Conservation (phyloP, 352 stramenopile genomes). For the Globisporangium iwayamae region DNA sequence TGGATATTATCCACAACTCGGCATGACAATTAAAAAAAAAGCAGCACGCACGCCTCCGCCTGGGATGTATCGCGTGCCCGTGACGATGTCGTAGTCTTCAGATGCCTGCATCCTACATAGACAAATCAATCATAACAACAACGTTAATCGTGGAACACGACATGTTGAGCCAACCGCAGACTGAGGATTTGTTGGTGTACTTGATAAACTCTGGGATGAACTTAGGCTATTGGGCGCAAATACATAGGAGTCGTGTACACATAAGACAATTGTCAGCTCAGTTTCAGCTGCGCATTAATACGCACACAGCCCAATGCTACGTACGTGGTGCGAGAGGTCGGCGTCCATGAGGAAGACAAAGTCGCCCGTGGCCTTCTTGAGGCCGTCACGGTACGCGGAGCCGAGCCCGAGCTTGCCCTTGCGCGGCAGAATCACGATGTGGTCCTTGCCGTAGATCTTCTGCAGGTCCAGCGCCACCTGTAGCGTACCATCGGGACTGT, state of each 20-base stretch:
- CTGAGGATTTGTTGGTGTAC: constrained; percentile 19
- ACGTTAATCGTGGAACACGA: background rate
- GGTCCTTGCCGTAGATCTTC: constrained; percentile 88
- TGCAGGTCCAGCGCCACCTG: constrained; percentile 91
- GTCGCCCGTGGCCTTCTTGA: constrained; percentile 90
- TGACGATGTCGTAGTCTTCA: constrained; percentile 94
- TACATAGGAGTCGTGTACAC: background rate
- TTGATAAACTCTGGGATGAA: constrained; percentile 94
- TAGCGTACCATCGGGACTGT: constrained; percentile 95
- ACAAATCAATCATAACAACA: background rate
- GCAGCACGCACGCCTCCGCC: constrained; percentile 87
- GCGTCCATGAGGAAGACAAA: constrained; percentile 99
- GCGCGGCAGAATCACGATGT: constrained; percentile 92
- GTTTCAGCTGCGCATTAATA: too few relatives aligned
- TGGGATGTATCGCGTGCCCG: constrained; percentile 92
- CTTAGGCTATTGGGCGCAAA: constrained; percentile 78
- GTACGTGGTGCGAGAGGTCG: constrained; percentile 96
- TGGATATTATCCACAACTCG: background rate
- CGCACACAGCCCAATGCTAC: background rate
- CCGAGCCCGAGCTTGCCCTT: constrained; percentile 95
- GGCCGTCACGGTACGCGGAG: constrained; percentile 95
- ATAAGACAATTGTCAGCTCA: too few relatives aligned
- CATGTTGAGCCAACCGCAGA: background rate
- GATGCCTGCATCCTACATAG: constrained; percentile 58
- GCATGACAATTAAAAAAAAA: background rate